Percentiles rank a stretch among this genome's conserved stretches.
These are phyloP conservation scores for Salix udensis DNA, from an alignment of 345 rosid genomes.

Conservation along the genomic window DNA sequence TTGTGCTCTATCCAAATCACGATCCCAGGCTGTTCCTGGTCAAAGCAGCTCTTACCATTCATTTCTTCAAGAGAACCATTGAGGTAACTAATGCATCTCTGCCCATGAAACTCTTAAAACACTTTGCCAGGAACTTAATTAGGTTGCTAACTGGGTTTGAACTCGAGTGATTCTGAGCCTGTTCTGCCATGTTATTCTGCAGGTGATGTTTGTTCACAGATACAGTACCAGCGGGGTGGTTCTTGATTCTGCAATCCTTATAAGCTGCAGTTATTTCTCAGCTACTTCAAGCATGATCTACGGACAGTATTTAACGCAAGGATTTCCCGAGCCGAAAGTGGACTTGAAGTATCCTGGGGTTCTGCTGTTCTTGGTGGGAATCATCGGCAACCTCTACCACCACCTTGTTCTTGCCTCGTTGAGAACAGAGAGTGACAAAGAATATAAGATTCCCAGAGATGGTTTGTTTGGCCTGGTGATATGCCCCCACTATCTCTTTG, in stretches of 20 bases:
- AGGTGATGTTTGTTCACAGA: constrained; percentile 28
- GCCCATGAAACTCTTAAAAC: background rate
- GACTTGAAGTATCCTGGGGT: constrained; percentile 41
- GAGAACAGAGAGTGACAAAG: constrained; percentile 39
- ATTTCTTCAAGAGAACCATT: background rate
- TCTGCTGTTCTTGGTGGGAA: constrained; percentile 43
- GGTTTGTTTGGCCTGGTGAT: constrained; percentile 51
- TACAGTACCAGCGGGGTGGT: constrained; percentile 13
- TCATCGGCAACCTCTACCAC: constrained; percentile 65
- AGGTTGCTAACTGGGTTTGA: background rate
- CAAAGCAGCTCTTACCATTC: background rate
- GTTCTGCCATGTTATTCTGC: background rate
- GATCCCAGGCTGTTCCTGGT: background rate
- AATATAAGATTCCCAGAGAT: constrained; percentile 57
- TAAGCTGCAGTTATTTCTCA: constrained; percentile 16
- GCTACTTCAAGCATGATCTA: constrained; percentile 10
- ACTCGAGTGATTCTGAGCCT: background rate
- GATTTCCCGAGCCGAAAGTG: constrained; percentile 15
- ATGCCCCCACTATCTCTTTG: constrained; percentile 74
- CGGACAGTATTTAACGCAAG: constrained; percentile 10
- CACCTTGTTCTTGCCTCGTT: constrained; percentile 43
- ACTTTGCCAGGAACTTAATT: background rate
- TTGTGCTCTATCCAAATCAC: background rate
- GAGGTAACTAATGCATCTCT: background rate
- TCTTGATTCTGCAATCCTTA: constrained; percentile 11